Conservation (phyloP, 2,329 filamentous ascomycete species). For the Allantophomopsis lycopodina region DNA sequence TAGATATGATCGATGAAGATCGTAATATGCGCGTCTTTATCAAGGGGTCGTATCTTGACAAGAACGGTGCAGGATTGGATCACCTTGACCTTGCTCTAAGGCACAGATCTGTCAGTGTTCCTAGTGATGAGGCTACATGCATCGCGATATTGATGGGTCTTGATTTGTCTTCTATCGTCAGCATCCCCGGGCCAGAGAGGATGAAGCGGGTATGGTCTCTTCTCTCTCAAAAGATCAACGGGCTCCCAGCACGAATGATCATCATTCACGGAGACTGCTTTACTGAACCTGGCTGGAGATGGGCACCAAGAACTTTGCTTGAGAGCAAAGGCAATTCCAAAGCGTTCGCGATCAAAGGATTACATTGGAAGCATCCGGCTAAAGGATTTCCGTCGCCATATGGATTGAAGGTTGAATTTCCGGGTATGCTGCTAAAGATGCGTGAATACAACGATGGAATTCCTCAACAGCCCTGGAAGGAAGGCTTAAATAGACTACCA, state of each 20-base stretch:
- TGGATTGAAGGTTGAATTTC: neutral
- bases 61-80: constrained; percentile 1
- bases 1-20: neutral
- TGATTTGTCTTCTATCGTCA: constrained; percentile 8
- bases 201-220: constrained; percentile 14
- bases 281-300: constrained; percentile 12
- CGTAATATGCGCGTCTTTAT: neutral
- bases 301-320: constrained; percentile 9
- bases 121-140: constrained; percentile 17
- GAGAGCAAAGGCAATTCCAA: no score
- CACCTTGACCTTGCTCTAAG: constrained; percentile 13
- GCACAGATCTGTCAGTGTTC: constrained; percentile 16
- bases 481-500: neutral
- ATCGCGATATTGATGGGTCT: constrained; percentile 16
- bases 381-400: neutral
- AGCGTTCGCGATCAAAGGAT: no score
- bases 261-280: constrained; percentile 13
- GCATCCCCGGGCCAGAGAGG: constrained; percentile 5
- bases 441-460: neutral
- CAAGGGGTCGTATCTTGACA: neutral
- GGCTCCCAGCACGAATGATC: constrained; percentile 10
- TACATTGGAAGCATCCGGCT: no score
- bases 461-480: neutral
- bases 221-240: constrained; percentile 5
- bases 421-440: neutral